These are phyloP conservation scores for Suillus brevipes DNA, from an alignment of 768 basidiomycete genomes.

Conservation along the genomic window DNA sequence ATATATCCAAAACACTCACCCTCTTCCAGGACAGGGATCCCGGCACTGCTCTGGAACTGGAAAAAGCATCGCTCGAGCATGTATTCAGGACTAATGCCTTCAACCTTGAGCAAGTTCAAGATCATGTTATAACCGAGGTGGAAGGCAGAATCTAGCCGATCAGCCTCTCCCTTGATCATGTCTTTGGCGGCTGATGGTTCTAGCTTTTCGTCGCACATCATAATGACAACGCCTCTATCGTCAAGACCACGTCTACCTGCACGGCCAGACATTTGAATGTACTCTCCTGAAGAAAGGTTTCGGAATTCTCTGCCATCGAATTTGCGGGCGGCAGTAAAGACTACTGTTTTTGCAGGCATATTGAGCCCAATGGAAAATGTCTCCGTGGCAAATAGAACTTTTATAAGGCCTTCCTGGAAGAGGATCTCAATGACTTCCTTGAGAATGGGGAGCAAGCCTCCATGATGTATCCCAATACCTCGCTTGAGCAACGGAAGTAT, in stretches of 20 bases:
- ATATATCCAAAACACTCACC: constrained; percentile 48
- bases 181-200: constrained; percentile 89
- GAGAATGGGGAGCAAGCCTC: constrained; percentile 92
- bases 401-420: constrained; percentile 97
- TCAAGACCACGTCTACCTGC: constrained; percentile 96
- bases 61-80: constrained; percentile 98
- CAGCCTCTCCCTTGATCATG: constrained; percentile 99
- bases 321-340: constrained; percentile 93
- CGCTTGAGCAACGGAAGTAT: constrained; percentile 90
- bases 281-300: constrained; percentile 92
- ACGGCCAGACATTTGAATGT: constrained; percentile 99
- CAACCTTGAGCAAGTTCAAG: constrained; percentile 96
- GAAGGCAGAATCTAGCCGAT: constrained; percentile 96
- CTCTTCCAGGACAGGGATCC: constrained; percentile 82
- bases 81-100: constrained; percentile 96
- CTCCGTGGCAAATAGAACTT: constrained; percentile 97
- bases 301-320: constrained; percentile 96
- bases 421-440: constrained; percentile 99
- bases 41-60: constrained; percentile 95
- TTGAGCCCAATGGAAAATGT: constrained; percentile 98
- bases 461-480: constrained; percentile 98
- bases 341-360: constrained; percentile 99
- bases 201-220: constrained; percentile 99
- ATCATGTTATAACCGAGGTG: constrained; percentile 99
- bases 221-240: constrained; percentile 98